phyloP scores from a whole-genome alignment of 2,329 filamentous ascomycete species.

The Colletotrichum limetticola region DNA sequence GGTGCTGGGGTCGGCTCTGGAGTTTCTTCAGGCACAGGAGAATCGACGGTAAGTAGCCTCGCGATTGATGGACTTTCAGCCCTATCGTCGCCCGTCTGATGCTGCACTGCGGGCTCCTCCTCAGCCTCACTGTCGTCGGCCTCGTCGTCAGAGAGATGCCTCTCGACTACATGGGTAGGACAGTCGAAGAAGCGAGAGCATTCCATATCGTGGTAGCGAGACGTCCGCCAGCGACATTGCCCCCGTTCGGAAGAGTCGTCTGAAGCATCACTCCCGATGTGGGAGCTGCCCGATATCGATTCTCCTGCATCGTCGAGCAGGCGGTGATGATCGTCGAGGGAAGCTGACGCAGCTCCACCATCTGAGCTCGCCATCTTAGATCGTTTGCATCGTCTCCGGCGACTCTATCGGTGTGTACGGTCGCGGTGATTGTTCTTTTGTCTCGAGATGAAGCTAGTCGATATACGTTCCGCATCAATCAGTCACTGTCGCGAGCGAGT shows the following conservation, averaged over 20 bases:
- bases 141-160: conserved; percentile 47
- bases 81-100: conserved; percentile 4
- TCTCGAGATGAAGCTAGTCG: not conserved
- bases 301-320: conserved; percentile 35
- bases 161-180: conserved; percentile 56
- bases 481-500: conserved; percentile 28
- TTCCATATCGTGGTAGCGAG: conserved; percentile 53
- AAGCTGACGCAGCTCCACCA: conserved; percentile 39
- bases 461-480: conserved; percentile 12
- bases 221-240: conserved; percentile 52
- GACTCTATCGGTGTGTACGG: not conserved
- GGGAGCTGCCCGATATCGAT: conserved; percentile 50
- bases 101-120: conserved; percentile 10
- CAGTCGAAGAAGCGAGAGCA: conserved; percentile 61
- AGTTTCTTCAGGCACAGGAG: not conserved
- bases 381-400: conserved; percentile 38
- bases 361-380: conserved; percentile 47
- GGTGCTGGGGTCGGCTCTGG: conserved; percentile 22
- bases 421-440: not conserved
- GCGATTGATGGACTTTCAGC: not conserved
- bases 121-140: conserved; percentile 30
- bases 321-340: conserved; percentile 36
- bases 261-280: conserved; percentile 47
- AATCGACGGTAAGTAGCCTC: not conserved
- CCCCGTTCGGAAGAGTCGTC: conserved; percentile 31